Conservation (phyloP, 2,329 filamentous ascomycete genomes). For the Calcarisporium arbuscula region DNA sequence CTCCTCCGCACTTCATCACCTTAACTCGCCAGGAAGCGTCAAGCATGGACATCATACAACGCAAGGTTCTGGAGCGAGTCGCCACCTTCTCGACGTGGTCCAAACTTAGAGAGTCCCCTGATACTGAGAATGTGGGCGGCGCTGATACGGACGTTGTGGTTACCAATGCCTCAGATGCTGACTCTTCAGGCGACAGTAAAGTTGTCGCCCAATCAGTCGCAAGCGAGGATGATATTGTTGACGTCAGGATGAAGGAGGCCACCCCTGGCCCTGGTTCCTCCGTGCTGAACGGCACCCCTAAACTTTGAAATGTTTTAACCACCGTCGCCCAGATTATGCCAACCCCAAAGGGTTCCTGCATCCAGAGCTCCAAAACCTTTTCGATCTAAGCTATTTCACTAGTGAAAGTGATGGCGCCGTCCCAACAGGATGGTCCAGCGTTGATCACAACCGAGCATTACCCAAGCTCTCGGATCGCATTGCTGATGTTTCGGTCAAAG, state of each 20-base stretch:
- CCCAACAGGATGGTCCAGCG: conserved; percentile 61
- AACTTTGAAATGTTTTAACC: conserved; percentile 42
- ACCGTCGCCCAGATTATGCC: conserved; percentile 45
- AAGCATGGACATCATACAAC: conserved; percentile 63
- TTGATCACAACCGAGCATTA: conserved; percentile 53
- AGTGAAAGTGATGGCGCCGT: conserved; percentile 49
- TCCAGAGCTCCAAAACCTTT: conserved; percentile 61
- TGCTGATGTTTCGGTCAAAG: conserved; percentile 33
- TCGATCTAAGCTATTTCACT: conserved; percentile 65
- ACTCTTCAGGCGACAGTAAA: conserved; percentile 62
- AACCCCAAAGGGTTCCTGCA: conserved; percentile 52
- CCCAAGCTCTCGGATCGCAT: conserved; percentile 44
- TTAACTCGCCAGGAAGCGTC: conserved; percentile 65
- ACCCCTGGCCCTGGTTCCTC: conserved; percentile 22
- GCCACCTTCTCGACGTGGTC: conserved; percentile 69
- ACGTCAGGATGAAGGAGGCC: conserved; percentile 75
- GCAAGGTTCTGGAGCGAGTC: conserved; percentile 72
- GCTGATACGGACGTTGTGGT: conserved; percentile 64
- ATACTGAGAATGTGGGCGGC: conserved; percentile 41
- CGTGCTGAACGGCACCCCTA: conserved; percentile 16
- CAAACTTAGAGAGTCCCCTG: conserved; percentile 49
- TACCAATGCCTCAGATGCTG: conserved; percentile 55
- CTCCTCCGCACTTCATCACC: conserved; percentile 64
- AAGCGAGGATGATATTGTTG: conserved; percentile 84
- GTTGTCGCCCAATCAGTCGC: conserved; percentile 74